A percentile compares a stretch with the other conserved stretches of the same genome.
Evolutionary conservation across 1,139 yeast species (phyloP).

Genomic region (Saccharomyces hybrid): DNA sequence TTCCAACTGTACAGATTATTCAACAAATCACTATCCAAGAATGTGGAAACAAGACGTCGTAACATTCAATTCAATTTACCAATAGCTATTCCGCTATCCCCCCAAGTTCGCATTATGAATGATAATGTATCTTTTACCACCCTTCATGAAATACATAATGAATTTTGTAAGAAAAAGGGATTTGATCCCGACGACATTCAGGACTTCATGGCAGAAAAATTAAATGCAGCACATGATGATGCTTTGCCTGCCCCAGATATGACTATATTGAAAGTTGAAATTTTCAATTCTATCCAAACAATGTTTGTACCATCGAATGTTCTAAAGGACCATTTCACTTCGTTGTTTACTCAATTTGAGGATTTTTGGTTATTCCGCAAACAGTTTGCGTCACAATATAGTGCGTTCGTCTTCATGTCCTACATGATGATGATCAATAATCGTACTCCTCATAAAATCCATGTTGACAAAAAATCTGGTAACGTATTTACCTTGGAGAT

Average conservation of each 20-base stretch:
- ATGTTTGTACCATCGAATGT: conserved; percentile 80
- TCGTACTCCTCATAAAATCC: conserved; percentile 90
- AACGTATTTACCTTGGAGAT: conserved; percentile 91
- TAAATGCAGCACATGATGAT: conserved; percentile 90
- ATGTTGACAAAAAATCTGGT: conserved; percentile 75
- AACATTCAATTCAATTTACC: conserved; percentile 84
- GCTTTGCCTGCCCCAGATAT: conserved; percentile 89
- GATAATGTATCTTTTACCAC: conserved; percentile 75
- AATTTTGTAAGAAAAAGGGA: conserved; percentile 66
- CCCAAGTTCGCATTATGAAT: conserved; percentile 85
- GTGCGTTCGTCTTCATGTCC: conserved; percentile 89
- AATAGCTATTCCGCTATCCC: conserved; percentile 86
- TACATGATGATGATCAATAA: conserved; percentile 91
- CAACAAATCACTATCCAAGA: conserved; percentile 69
- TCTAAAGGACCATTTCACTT: conserved; percentile 59
- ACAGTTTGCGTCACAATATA: conserved; percentile 91
- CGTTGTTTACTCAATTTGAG: conserved; percentile 68
- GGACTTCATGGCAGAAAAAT: conserved; percentile 74
- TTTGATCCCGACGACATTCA: conserved; percentile 86
- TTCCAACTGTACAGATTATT: conserved; percentile 86
- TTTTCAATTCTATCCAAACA: conserved; percentile 81
- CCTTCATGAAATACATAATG: conserved; percentile 83
- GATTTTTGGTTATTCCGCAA: conserved; percentile 97
- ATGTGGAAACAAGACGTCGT: conserved; percentile 83
- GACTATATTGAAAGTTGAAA: conserved; percentile 82